Conservation (phyloP, 2,329 filamentous ascomycete genomes). For the Clonostachys chloroleuca region DNA sequence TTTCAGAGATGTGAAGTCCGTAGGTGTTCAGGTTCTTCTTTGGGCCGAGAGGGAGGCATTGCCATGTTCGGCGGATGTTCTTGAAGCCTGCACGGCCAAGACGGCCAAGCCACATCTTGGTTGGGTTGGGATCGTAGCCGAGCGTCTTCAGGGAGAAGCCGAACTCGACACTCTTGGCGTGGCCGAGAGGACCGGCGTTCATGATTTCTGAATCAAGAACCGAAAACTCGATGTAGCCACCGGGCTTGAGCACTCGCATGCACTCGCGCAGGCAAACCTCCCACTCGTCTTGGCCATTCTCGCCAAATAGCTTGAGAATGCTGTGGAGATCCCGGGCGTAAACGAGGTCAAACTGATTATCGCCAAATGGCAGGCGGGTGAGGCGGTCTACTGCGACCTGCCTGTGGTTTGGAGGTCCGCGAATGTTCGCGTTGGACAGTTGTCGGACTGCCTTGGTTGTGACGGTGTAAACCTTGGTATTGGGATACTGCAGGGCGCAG, state of each 20-base stretch:
- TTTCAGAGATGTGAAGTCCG: slow-evolving; percentile 12
- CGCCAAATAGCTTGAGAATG: slow-evolving; percentile 69
- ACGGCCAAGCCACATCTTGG: slow-evolving; percentile 73
- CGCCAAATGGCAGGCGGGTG: slow-evolving; percentile 78
- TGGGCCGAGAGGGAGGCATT: slow-evolving; percentile 78
- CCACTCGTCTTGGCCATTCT: slow-evolving; percentile 77
- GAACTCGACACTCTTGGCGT: slow-evolving; percentile 87
- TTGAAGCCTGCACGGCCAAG: slow-evolving; percentile 73
- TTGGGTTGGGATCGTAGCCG: slow-evolving; percentile 83
- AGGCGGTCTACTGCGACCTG: slow-evolving; percentile 74
- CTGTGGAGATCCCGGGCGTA: slow-evolving; percentile 84
- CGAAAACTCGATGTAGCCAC: slow-evolving; percentile 87
- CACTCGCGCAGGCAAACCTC: slow-evolving; percentile 81
- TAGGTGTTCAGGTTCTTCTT: slow-evolving; percentile 13
- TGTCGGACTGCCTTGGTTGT: slow-evolving; percentile 70
- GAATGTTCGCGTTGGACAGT: slow-evolving; percentile 68
- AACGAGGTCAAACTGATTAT: slow-evolving; percentile 85
- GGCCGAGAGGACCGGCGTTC: slow-evolving; percentile 73
- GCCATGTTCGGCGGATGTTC: slow-evolving; percentile 81
- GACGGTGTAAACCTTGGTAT: slow-evolving; percentile 83
- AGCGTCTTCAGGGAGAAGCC: slow-evolving; percentile 83
- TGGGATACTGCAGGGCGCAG: slow-evolving; percentile 79
- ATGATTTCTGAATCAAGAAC: slow-evolving; percentile 88
- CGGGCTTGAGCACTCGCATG: slow-evolving; percentile 86
- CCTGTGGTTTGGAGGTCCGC: slow-evolving; percentile 83